Evolutionary conservation across 768 basidiomycete species (phyloP), one percentile per base, ranked within the genome.

Genomic region (Ephemerocybe angulata): DNA sequence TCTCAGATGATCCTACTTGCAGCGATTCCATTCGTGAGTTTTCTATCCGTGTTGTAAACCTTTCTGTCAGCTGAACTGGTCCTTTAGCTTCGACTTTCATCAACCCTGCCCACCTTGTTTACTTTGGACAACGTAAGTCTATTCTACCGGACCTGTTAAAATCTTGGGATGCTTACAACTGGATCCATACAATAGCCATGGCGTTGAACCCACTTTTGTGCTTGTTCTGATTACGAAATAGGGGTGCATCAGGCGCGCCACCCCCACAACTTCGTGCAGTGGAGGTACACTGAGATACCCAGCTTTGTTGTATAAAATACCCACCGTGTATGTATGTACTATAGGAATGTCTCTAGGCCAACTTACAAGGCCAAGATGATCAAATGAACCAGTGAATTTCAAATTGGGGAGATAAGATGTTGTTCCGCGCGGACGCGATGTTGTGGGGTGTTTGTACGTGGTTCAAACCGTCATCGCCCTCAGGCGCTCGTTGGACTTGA

Each of bases 1-100:
- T 73, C 19, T 68, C 71, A 1, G 81, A 83, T 58, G 77, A 83
- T 50, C 71, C 74, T 10, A 51, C 68, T 8, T 81, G 81, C 43
- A 81, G 81, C 55, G 70, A 67, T 28, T 79, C 71, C 4, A 75
- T 80, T 44, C 68, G 80, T 82, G 72, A 53, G 8, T 22, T 37
- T 54, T 8, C 19, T 21, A 12, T 13, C n/a, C 12, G 41, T 24
- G 25, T 15, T 8, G 8, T 46, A 46, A 41, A 30, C 4, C 30
- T 10, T 38, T 21, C 17, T 43, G 40, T n/a, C 56, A 38, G 31
- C 55, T 11, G 13, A 42, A 5, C 17, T 46, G 22, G 25, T 15
- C 12, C 21, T 22, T n/a, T 28, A 80, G 80, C 71, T 17, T 77
- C 79, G 12, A 77, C 69, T 13, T 78, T 78, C 28, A 74, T 78